Evolutionary conservation across 1,284 basidiomycete species (phyloP).

Genomic region (Trichosporon ovoides): DNA sequence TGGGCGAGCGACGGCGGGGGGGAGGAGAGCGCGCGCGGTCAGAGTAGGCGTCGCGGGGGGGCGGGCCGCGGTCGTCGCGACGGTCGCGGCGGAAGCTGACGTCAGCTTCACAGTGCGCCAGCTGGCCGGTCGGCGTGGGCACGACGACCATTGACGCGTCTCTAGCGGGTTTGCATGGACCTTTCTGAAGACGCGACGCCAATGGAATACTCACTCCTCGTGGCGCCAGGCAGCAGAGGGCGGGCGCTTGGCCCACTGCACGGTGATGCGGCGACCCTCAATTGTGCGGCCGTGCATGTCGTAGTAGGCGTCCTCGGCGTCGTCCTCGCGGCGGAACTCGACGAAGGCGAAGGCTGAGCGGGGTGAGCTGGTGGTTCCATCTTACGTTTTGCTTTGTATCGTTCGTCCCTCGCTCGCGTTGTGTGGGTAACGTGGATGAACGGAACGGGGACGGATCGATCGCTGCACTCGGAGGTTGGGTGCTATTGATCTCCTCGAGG

Average conservation of each 20-base stretch:
- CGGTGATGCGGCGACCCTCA: conserved; percentile 73
- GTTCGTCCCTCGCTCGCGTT: conserved; percentile 21
- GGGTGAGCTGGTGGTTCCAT: conserved; percentile 22
- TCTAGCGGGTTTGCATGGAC: no score
- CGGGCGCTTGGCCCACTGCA: conserved; percentile 87
- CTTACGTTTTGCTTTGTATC: conserved; percentile 25
- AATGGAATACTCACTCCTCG: conserved; percentile 50
- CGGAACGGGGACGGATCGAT: not conserved
- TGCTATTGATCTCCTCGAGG: conserved; percentile 4
- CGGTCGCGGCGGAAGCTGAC: conserved; percentile 41
- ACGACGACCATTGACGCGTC: no score
- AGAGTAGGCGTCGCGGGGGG: not conserved
- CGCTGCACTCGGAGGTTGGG: not conserved
- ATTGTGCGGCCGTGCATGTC: conserved; percentile 83
- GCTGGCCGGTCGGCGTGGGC: not conserved
- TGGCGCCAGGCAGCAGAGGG: conserved; percentile 81
- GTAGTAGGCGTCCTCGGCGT: conserved; percentile 84
- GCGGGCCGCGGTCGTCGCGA: conserved; percentile 21
- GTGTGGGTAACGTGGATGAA: no score
- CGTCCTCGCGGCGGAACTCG: conserved; percentile 74
- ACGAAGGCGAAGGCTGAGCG: conserved; percentile 80
- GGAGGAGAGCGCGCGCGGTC: conserved; percentile 13
- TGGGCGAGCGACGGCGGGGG: conserved; percentile 29
- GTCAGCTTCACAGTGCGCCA: conserved; percentile 3
- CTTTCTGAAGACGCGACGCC: no score